Percentiles rank a stretch among this genome's conserved stretches.
These are phyloP conservation scores for Oenanthe sinensis DNA, from an alignment of 129 eudicot species.

Conservation along the genomic window DNA sequence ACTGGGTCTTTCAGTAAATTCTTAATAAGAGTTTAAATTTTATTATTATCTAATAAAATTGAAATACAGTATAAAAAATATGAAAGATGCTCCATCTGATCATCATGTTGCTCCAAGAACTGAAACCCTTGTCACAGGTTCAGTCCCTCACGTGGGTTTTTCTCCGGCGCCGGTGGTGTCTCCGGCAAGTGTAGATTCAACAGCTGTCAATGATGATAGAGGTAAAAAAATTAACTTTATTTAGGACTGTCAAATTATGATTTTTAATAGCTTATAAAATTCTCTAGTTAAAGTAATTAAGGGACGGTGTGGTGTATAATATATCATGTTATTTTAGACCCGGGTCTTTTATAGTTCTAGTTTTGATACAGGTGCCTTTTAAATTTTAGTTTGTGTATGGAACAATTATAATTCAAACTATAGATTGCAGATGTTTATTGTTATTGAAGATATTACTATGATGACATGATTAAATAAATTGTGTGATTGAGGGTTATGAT, in stretches of 20 bases:
- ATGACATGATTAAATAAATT: not conserved
- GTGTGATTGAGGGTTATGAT: not conserved
- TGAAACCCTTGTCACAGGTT: not conserved
- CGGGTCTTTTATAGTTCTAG: too few relatives aligned
- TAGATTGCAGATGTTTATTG: too few relatives aligned
- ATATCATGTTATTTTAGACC: too few relatives aligned
- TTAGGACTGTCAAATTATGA: not conserved
- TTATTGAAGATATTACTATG: too few relatives aligned
- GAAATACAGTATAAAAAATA: not conserved
- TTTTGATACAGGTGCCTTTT: too few relatives aligned
- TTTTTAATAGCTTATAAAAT: not conserved
- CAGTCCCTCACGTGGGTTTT: not conserved
- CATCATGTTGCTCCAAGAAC: not conserved
- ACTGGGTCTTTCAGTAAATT: not conserved
- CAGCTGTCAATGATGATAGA: not conserved
- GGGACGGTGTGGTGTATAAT: not conserved
- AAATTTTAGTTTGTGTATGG: too few relatives aligned
- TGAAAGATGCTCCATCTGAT: not conserved
- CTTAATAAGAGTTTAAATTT: not conserved
- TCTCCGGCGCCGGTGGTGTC: not conserved
- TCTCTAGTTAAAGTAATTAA: not conserved
- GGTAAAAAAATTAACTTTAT: not conserved
- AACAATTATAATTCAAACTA: too few relatives aligned
- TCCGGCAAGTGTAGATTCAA: not conserved
- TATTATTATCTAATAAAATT: not conserved